Percentiles rank a stretch among this genome's conserved stretches.
These are phyloP conservation scores for Eudorina sp. DNA, from an alignment of 139 green algal species.

Conservation along the genomic window DNA sequence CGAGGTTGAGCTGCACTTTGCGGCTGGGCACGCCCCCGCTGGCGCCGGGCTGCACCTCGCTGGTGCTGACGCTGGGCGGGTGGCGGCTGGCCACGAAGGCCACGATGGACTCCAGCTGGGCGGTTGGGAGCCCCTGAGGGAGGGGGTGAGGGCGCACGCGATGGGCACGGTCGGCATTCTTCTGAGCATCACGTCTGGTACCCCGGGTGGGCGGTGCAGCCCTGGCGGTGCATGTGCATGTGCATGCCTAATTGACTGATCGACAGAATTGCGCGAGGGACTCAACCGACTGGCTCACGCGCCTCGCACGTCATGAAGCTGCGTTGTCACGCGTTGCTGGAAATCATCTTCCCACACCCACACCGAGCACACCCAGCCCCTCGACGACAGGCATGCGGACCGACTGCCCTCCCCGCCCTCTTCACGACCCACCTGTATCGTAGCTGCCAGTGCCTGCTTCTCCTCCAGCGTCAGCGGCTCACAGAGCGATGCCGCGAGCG, in stretches of 20 bases:
- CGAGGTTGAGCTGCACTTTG: slow-evolving; percentile 53
- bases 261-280: no score
- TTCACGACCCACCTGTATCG: slow-evolving; percentile 39
- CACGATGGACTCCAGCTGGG: slow-evolving; percentile 55
- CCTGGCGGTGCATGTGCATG: no score
- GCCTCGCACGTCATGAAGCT: no score
- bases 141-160: background rate
- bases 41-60: slow-evolving; percentile 9
- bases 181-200: no score
- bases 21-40: slow-evolving; percentile 17
- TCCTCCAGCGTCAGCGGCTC: slow-evolving; percentile 44
- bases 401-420: background rate
- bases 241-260: no score
- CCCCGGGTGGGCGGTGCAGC: no score
- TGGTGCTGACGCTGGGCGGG: slow-evolving; percentile 39
- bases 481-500: slow-evolving; percentile 44
- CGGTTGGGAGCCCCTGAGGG: slow-evolving; percentile 47
- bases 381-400: background rate
- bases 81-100: slow-evolving; percentile 51
- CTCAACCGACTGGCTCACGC: no score
- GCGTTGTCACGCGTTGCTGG: no score
- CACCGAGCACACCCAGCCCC: background rate
- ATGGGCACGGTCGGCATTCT: no score
- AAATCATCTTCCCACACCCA: no score
- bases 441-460: slow-evolving; percentile 45